Evolutionary conservation across 2,329 filamentous ascomycete genomes (phyloP).

Genomic region (Aspergillus fumigatiaffinis): DNA sequence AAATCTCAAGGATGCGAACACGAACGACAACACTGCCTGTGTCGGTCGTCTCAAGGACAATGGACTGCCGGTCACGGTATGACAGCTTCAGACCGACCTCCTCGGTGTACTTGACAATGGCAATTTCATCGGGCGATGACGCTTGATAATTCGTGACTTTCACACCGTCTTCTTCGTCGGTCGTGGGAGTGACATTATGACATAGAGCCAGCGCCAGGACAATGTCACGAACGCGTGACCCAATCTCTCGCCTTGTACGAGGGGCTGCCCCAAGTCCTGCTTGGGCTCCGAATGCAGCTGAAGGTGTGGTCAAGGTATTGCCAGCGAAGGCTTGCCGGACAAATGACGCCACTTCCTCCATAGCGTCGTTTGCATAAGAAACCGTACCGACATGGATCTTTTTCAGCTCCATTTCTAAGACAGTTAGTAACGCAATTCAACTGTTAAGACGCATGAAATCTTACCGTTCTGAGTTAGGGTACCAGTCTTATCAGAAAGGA

Average conservation of each 20-base stretch:
- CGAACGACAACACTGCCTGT: conserved; percentile 72
- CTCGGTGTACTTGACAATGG: conserved; percentile 94
- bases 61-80: conserved; percentile 81
- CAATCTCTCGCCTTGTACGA: conserved; percentile 86
- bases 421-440: conserved; percentile 14
- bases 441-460: conserved; percentile 9
- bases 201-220: conserved; percentile 89
- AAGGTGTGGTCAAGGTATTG: conserved; percentile 65
- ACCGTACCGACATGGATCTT: conserved; percentile 98
- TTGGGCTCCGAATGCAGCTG: conserved; percentile 63
- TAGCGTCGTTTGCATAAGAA: conserved; percentile 96
- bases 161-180: conserved; percentile 75
- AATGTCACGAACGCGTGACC: conserved; percentile 85
- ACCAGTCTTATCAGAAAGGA: conserved; percentile 97
- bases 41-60: conserved; percentile 74
- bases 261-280: conserved; percentile 60
- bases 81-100: conserved; percentile 80
- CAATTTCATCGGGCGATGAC: conserved; percentile 95
- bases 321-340: conserved; percentile 75
- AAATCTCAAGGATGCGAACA: conserved; percentile 86
- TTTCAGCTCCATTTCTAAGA: conserved; percentile 87
- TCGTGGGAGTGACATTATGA: conserved; percentile 93
- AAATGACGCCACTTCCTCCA: conserved; percentile 92
- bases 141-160: conserved; percentile 86
- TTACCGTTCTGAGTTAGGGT: conserved; percentile 85